A percentile compares a stretch with the other conserved stretches of the same genome.
Conservation (phyloP, 306 rosid genomes). For the Vigna nakashimae region DNA sequence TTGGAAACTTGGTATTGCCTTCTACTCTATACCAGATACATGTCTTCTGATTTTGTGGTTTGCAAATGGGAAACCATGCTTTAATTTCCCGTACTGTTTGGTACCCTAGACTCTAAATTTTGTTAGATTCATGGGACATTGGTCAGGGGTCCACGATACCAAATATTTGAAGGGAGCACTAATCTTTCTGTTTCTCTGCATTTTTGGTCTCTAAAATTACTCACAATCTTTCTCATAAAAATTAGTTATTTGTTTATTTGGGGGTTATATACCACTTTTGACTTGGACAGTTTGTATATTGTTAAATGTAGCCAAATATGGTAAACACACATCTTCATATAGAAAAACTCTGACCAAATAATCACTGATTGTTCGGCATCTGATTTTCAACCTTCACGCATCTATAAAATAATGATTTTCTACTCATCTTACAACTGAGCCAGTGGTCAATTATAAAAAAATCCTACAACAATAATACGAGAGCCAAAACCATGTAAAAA, state of each 20-base stretch:
- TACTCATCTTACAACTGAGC: too few species aligned
- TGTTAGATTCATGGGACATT: conserved; percentile 46
- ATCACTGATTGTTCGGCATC: neutral
- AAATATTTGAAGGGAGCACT: neutral
- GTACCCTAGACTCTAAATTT: conserved; percentile 32
- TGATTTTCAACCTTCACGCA: neutral
- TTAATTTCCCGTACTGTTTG: conserved; percentile 43
- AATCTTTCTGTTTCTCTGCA: neutral
- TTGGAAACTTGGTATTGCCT: conserved; percentile 17
- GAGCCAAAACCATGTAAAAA: too few species aligned
- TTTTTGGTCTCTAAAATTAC: neutral
- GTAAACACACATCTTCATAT: neutral
- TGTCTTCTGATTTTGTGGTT: conserved; percentile 40
- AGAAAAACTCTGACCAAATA: neutral
- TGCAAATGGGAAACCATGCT: conserved; percentile 45
- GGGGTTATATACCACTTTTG: neutral
- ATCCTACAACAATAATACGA: too few species aligned
- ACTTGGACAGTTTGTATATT: neutral
- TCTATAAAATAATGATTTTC: neutral
- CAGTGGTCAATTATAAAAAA: too few species aligned
- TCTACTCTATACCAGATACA: conserved; percentile 14
- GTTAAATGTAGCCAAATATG: conserved; percentile 4
- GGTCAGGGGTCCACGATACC: conserved; percentile 24
- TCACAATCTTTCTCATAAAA: neutral
- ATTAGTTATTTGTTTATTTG: conserved; percentile 27